These are phyloP conservation scores for Populus hybrid DNA, from an alignment of 441 rosid species.

Conservation along the genomic window DNA sequence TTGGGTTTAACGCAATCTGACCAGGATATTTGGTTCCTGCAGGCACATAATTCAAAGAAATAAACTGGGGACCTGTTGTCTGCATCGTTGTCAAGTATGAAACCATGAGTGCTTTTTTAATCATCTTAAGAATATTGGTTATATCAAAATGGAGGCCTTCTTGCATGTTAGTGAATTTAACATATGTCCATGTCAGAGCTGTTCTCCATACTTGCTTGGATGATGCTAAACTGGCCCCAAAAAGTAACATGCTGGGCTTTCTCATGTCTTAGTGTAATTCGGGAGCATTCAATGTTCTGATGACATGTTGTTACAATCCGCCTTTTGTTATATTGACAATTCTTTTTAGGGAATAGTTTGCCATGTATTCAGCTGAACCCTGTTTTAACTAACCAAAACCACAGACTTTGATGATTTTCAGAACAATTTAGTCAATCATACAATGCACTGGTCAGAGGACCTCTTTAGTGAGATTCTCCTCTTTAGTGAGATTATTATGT, in stretches of 20 bases:
- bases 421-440: not conserved
- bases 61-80: conserved; percentile 46
- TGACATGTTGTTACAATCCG: not conserved
- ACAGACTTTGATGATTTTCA: not conserved
- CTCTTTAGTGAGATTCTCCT: not conserved
- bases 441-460: not conserved
- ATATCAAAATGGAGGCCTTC: conserved; percentile 6
- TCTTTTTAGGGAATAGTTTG: not conserved
- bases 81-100: conserved; percentile 68
- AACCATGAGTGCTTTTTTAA: conserved; percentile 28
- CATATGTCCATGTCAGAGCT: too few relatives aligned
- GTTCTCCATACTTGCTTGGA: not conserved
- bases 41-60: conserved; percentile 82
- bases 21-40: conserved; percentile 83
- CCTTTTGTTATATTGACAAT: too few relatives aligned
- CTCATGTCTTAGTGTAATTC: not conserved
- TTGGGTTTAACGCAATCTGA: conserved; percentile 53
- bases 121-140: conserved; percentile 21
- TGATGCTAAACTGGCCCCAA: not conserved
- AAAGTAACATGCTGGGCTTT: not conserved
- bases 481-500: not conserved
- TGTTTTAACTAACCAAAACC: not conserved
- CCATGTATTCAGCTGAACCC: too few relatives aligned
- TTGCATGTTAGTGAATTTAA: not conserved
- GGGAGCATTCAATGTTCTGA: not conserved